Conservation (phyloP, 495 filamentous ascomycete genomes). For the Hyaloscypha hepaticicola region DNA sequence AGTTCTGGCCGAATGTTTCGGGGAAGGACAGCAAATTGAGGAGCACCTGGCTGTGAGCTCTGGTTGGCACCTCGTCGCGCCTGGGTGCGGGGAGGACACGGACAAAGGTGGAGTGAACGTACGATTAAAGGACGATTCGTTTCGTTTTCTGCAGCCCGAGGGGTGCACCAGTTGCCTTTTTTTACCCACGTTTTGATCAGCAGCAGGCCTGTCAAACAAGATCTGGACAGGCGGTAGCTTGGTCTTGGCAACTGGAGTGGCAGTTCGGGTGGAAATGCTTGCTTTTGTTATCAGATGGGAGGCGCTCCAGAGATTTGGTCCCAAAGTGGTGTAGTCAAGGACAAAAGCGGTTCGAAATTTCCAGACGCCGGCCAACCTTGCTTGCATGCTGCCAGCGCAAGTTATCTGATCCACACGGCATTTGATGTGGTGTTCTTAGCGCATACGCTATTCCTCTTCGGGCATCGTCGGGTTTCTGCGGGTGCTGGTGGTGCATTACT, state of each 20-base stretch:
- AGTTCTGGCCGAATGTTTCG: not conserved
- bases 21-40: not conserved
- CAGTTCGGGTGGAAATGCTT: not conserved
- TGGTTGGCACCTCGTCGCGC: not conserved
- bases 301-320: not conserved
- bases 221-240: not conserved
- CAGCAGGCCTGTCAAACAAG: too few species aligned
- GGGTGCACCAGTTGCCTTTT: too few species aligned
- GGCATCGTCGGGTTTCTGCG: not conserved
- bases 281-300: slow-evolving; percentile 2
- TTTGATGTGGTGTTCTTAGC: not conserved
- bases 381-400: not conserved
- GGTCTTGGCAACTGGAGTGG: not conserved
- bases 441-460: not conserved
- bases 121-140: not conserved
- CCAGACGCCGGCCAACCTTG: not conserved
- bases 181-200: too few species aligned
- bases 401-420: too few species aligned
- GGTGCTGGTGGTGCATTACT: too few species aligned
- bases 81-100: too few species aligned
- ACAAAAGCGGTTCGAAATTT: not conserved
- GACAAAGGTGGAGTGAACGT: not conserved
- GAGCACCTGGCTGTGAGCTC: not conserved
- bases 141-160: not conserved
- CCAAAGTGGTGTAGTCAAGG: not conserved